Evolutionary conservation across 768 basidiomycete species (phyloP).

Genomic region (Podaxis rugospora): DNA sequence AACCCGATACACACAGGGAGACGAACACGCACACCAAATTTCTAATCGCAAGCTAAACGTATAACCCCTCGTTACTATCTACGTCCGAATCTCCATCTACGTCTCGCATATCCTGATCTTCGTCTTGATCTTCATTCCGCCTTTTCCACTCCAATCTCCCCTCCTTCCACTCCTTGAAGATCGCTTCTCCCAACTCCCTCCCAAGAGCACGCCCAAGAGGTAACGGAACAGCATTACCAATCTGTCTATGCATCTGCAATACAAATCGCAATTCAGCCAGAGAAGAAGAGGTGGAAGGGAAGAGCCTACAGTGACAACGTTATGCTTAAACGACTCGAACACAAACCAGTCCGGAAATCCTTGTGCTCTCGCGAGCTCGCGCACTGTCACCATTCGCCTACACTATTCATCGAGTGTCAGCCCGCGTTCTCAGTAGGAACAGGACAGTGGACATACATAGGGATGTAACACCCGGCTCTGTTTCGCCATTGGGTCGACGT

Average conservation of each 20-base stretch:
- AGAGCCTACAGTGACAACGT: constrained; percentile 57
- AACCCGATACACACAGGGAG: neutral
- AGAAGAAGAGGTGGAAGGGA: neutral
- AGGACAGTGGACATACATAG: constrained; percentile 35
- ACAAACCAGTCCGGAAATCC: constrained; percentile 76
- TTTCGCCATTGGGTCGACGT: constrained; percentile 76
- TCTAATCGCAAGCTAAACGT: neutral
- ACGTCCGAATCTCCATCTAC: neutral
- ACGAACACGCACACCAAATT: neutral
- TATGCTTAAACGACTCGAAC: constrained; percentile 49
- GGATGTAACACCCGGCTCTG: constrained; percentile 69
- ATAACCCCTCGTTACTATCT: constrained; percentile 9
- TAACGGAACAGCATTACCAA: constrained; percentile 78
- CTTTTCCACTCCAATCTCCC: constrained; percentile 7
- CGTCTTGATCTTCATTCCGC: neutral
- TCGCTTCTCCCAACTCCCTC: constrained; percentile 47
- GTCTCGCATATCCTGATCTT: constrained; percentile 1
- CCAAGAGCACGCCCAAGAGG: constrained; percentile 62
- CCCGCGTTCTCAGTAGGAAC: neutral
- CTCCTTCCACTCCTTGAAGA: constrained; percentile 64
- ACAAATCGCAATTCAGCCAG: neutral
- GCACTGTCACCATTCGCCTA: constrained; percentile 65
- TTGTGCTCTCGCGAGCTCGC: constrained; percentile 77
- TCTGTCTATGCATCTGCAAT: constrained; percentile 70
- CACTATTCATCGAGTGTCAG: constrained; percentile 36